phyloP scores from a whole-genome alignment of 2,329 filamentous ascomycete genomes.

The Aureobasidium sp. region DNA sequence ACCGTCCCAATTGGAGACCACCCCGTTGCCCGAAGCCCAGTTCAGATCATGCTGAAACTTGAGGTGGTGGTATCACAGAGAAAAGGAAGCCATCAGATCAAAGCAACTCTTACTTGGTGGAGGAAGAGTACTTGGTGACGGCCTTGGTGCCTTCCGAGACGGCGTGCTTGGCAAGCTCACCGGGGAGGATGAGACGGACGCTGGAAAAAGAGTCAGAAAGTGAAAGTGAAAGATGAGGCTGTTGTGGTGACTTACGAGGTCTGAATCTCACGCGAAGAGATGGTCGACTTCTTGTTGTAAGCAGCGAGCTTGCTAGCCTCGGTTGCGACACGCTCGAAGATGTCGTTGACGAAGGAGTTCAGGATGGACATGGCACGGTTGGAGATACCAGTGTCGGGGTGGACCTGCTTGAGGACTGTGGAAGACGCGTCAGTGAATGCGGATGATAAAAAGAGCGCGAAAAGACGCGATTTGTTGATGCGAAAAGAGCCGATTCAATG shows the following conservation, averaged over 20 bases:
- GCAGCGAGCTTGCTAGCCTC: slow-evolving; percentile 98
- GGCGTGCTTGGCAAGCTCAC: slow-evolving; percentile 98
- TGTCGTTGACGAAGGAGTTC: slow-evolving; percentile 99
- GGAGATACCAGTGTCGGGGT: slow-evolving; percentile 99
- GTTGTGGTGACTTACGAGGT: slow-evolving; percentile 52
- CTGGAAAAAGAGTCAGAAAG: background rate
- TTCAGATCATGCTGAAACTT: background rate
- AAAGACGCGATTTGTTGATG: slow-evolving; percentile 10
- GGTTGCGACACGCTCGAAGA: slow-evolving; percentile 98
- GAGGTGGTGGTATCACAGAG: slow-evolving; percentile 16
- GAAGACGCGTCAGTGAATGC: slow-evolving; percentile 30
- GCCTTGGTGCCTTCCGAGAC: slow-evolving; percentile 99
- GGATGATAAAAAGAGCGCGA: background rate
- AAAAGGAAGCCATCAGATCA: slow-evolving; percentile 15
- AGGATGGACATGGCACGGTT: slow-evolving; percentile 99
- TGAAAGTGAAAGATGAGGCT: background rate
- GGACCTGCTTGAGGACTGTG: slow-evolving; percentile 93
- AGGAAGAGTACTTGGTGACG: slow-evolving; percentile 99
- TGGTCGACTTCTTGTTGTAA: slow-evolving; percentile 99
- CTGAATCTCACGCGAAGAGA: slow-evolving; percentile 98
- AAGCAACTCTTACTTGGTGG: slow-evolving; percentile 73
- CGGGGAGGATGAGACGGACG: slow-evolving; percentile 92
- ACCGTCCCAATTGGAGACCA: slow-evolving; percentile 16
- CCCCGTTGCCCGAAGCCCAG: slow-evolving; percentile 15
- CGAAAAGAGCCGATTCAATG: slow-evolving; percentile 9